Base-by-base conservation (phyloP, 2,329 filamentous ascomycete genomes). In the Passalora sequoiae region DNA sequence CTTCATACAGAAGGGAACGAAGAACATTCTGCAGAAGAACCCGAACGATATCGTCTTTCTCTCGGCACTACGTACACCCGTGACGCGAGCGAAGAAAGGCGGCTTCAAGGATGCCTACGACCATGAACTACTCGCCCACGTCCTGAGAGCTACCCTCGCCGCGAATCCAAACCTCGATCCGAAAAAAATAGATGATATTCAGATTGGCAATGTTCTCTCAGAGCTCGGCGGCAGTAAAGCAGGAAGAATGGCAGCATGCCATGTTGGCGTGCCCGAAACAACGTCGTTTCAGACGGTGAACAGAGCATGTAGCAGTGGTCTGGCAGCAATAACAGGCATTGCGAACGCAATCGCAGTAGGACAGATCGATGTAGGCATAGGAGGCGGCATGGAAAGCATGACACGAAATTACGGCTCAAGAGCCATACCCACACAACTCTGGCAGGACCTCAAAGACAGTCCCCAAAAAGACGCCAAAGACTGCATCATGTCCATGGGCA, bases 321-420 rank as follows among this genome's bases (percentile, higher is more conserved):
- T 96, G 38, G 83, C 86, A 55, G 82, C 84, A 19, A 83, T 96
- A 38, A 83, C 87, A 1, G 70, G 74, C 10, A 73, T 94, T 3
- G 84, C 86, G 4, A 80, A 84, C 44, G 75, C 83, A 50, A 92
- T 96, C 56, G 76, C 80, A n/a, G 73, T 77, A 0, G 88, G 85
- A 1, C 76, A 78, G 55, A 84, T 91, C 39, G 77, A 81, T 49
- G 73, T 75, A 0, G 89, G 87, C 47, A 80, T 96, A 49, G 89
- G 82, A 7, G 89, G 86, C 2, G 89, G 89, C 21, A 95, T 94
- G 86, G 89, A 96, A 76, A 91, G 84, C 69, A 96, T 96, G 89
- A 94, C 87, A 51, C 72, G 84, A 53, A 95, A 95, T 69, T 96
- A 96, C 67, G 89, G 83, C 39, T 80, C 73, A 19, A 73, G 81